Base-by-base conservation (phyloP, 2,329 filamentous ascomycete species). In the Neofusicoccum kwambonambiense region DNA sequence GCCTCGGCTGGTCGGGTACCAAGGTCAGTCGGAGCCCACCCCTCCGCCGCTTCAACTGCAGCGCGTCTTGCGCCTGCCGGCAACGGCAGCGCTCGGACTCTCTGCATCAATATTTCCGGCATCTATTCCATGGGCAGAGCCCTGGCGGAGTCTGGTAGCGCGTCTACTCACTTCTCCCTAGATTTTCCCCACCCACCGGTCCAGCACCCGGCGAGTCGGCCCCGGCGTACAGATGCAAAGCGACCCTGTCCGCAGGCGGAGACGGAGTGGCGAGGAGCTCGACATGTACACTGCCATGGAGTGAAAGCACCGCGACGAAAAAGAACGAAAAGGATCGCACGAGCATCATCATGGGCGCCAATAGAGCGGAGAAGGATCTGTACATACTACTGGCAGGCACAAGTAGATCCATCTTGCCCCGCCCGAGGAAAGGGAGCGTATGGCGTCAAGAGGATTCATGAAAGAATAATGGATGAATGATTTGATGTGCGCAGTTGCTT, bases 1-100 rank as follows among this genome's bases (percentile, higher is more conserved):
- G 94, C 73, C 81, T 98, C 71, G 95, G 95, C 67, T 99, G 95
- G 95, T 89, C 90, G 68, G 90, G 90, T 63, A 98, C 95, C 66
- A 96, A 95, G 87, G 95, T 97, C 47, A 13, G 17, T 60, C 42
- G 8, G 11, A n/a, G 39, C 9, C 13, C 12, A 35, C 49, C 22
- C 13, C 62, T 31, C 41, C 19, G 15, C 9, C 22, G 22, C 54
- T 12, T 15, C 27, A 13, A 13, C 22, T 12, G 11, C 12, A 49
- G 19, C 44, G 19, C 51, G 15, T 27, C 45, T 62, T 3, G 5
- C 15, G 17, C 31, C 34, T 4, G 15, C 8, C n/a, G n/a, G 22
- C 27, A 8, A 27, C 41, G 15, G 8, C 34, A 41, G 31, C 42
- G 22, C 56, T 42, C 63, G 60, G 37, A 12, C 7, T 50, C 4